These are phyloP conservation scores for Prunus fruticosa DNA, from an alignment of 306 rosid genomes.

Conservation along the genomic window DNA sequence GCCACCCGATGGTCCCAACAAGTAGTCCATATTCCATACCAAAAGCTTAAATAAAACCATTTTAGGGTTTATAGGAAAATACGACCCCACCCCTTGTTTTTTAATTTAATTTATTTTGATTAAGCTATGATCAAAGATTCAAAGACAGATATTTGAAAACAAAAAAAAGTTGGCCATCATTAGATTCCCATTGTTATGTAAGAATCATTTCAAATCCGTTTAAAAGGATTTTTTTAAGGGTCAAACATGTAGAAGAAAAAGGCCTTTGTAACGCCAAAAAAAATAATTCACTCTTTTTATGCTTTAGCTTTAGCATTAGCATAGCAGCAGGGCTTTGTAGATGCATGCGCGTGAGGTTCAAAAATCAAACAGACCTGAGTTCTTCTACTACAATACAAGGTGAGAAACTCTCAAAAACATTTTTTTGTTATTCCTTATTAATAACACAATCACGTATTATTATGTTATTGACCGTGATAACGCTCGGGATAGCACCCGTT, in stretches of 20 bases:
- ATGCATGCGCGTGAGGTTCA: too few species aligned
- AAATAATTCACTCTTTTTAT: background rate
- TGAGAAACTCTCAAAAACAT: too few species aligned
- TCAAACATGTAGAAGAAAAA: background rate
- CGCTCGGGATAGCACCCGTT: too few species aligned
- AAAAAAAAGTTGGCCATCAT: background rate
- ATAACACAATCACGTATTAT: fast-evolving
- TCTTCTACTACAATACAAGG: too few species aligned
- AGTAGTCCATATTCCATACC: background rate
- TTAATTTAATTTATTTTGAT: background rate
- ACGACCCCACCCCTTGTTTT: background rate
- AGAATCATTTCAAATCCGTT: background rate
- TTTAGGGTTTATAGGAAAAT: background rate
- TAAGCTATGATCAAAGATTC: background rate
- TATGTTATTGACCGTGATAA: too few species aligned
- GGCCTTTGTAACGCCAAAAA: background rate
- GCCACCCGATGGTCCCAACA: conserved; percentile 8
- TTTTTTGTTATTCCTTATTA: too few species aligned
- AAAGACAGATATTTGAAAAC: background rate
- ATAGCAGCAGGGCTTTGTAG: too few species aligned
- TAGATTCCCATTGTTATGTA: background rate
- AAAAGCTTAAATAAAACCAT: background rate
- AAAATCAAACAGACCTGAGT: too few species aligned
- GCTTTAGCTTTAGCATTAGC: too few species aligned
- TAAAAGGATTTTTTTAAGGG: background rate